Percentiles rank a stretch among this genome's conserved stretches.
phyloP scores from a whole-genome alignment of 208 protist species.

The Phytomonas francai region DNA sequence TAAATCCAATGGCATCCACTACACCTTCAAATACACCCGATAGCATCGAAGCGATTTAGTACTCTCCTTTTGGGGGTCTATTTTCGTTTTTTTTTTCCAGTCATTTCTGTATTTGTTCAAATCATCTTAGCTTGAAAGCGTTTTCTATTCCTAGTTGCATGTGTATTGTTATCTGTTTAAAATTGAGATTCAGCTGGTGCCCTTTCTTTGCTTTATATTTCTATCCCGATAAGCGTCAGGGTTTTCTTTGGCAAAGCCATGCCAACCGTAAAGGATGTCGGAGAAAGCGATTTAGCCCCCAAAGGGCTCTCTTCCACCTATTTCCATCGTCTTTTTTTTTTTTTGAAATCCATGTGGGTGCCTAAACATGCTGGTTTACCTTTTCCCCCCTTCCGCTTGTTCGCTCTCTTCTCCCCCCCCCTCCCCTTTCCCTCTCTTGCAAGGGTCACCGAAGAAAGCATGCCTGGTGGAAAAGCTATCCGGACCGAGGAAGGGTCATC shows the following conservation, averaged over 20 bases:
- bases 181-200: neutral
- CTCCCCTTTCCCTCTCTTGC: too few relatives aligned
- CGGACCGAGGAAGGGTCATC: neutral
- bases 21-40: neutral
- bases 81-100: slow-evolving; percentile 7
- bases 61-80: neutral
- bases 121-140: neutral
- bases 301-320: slow-evolving; percentile 1
- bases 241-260: neutral
- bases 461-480: neutral
- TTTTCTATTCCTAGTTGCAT: slow-evolving; percentile 11
- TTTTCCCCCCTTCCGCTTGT: neutral
- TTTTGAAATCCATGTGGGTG: neutral
- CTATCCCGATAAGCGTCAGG: neutral
- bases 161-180: slow-evolving; percentile 3
- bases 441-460: neutral
- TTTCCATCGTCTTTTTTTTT: neutral
- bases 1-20: neutral
- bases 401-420: too few relatives aligned
- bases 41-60: neutral
- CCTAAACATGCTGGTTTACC: slow-evolving; percentile 3
- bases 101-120: neutral
- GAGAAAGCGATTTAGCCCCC: neutral
- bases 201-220: neutral
- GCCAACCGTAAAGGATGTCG: neutral